Evolutionary conservation across 2,329 filamentous ascomycete species (phyloP), one percentile per base, ranked within the genome.

Genomic region (Trematosphaeria pertusa): DNA sequence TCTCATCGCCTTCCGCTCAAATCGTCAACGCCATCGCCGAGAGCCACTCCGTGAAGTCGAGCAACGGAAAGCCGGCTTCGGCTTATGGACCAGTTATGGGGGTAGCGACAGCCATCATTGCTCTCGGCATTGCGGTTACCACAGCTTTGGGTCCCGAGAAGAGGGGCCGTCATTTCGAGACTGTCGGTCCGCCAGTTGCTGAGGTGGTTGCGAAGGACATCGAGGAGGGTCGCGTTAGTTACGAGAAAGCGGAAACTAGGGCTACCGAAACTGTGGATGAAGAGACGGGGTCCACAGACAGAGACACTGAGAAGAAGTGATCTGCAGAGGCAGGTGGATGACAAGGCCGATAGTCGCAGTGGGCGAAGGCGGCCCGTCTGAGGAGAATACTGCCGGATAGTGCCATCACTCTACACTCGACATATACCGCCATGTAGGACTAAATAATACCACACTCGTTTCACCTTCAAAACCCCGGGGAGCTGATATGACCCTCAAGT

Each of bases 11-110:
- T 0, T 86, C 83, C 0, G 85, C 88, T 0, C 88, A 91, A 68
- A 91, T 92, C 37, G 86, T 91, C 64, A 90, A 91, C 50, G 87
- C 86, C 10, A 79, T 91, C 39, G 79, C 88, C 1, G 87, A 91
- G 62, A 49, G 49, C 4, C 58, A 57, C 12, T 58, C 61, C 26
- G 75, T 91, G 35, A 82, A 70, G 0, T 76, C 79, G 31, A 64
- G 65, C 5, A 74, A 76, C 8, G 87, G 87, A 3, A 67, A 83
- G 45, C 68, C 65, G 3, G 87, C 84, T 1, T 82, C 88, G 39
- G 87, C 86, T 0, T 91, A 91, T 57, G 88, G 87, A 0, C 87
- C 86, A 0, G 82, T 82, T 12, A 92, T 91, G 88, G 88, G 81
- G 10, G 76, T 91, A 44, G 87, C 86, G 3, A 91, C 88, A 2